A percentile compares a stretch with the other conserved stretches of the same genome.
Conservation (phyloP, 176 grass and related monocot species). For the Triticum turgidum region DNA sequence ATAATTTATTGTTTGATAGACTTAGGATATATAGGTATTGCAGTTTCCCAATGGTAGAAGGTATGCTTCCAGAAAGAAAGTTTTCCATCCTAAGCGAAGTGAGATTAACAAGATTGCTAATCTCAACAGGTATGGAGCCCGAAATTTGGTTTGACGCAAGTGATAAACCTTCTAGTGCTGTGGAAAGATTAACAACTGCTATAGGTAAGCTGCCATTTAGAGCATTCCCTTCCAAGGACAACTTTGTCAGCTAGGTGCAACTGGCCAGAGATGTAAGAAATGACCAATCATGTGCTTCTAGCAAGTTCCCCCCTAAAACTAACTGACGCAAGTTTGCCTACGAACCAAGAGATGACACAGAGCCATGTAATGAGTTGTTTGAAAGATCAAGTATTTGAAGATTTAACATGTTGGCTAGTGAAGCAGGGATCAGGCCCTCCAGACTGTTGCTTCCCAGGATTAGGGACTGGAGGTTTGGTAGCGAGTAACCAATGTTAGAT, state of each 20-base stretch:
- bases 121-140: conserved; percentile 27
- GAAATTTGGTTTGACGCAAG: conserved; percentile 40
- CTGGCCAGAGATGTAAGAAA: conserved; percentile 22
- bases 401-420: conserved; percentile 8
- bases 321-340: not conserved
- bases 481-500: not conserved
- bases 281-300: conserved; percentile 21
- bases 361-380: conserved; percentile 1
- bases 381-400: conserved; percentile 22
- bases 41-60: conserved; percentile 39
- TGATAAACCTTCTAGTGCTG: not conserved
- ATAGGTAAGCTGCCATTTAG: conserved; percentile 20
- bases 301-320: not conserved
- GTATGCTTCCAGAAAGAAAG: conserved; percentile 46
- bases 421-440: not conserved
- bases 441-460: conserved; percentile 23
- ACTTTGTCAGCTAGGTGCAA: conserved; percentile 3
- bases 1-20: conserved; percentile 53
- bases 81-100: conserved; percentile 27
- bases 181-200: conserved; percentile 30
- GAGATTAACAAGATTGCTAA: conserved; percentile 40
- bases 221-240: conserved; percentile 21
- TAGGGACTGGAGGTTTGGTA: not conserved
- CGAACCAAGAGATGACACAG: not conserved
- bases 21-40: conserved; percentile 14